A percentile compares a stretch with the other conserved stretches of the same genome.
Evolutionary conservation across 2,329 filamentous ascomycete genomes (phyloP).

Genomic region (Colletotrichum eremochloae): DNA sequence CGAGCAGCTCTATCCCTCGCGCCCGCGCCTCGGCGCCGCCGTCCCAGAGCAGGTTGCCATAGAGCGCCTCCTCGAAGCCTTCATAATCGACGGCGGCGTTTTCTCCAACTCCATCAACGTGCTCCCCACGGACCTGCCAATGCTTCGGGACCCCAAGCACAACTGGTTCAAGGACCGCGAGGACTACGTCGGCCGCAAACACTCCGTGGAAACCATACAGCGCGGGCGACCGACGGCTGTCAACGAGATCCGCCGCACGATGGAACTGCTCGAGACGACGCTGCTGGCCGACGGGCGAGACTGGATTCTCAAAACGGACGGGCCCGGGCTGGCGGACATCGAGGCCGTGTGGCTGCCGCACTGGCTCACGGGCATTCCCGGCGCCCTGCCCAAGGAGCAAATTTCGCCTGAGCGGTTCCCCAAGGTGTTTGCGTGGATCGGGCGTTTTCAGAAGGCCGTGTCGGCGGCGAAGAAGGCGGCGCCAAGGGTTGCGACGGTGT

Average conservation of each 20-base stretch:
- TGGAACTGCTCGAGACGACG: slow-evolving; percentile 71
- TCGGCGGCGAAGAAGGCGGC: slow-evolving; percentile 54
- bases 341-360: slow-evolving; percentile 77
- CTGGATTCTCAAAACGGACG: slow-evolving; percentile 70
- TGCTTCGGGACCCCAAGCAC: slow-evolving; percentile 68
- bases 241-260: slow-evolving; percentile 64
- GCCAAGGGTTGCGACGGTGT: slow-evolving; percentile 57
- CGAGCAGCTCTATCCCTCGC: slow-evolving; percentile 65
- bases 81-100: slow-evolving; percentile 68
- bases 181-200: slow-evolving; percentile 52
- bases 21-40: slow-evolving; percentile 54
- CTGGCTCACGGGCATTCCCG: slow-evolving; percentile 71
- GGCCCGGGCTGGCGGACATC: slow-evolving; percentile 74
- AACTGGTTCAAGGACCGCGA: slow-evolving; percentile 71
- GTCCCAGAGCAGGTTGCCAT: slow-evolving; percentile 59
- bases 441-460: slow-evolving; percentile 68
- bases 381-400: slow-evolving; percentile 64
- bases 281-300: slow-evolving; percentile 75
- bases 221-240: slow-evolving; percentile 66
- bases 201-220: slow-evolving; percentile 46
- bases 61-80: slow-evolving; percentile 67
- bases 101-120: slow-evolving; percentile 67
- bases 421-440: slow-evolving; percentile 73
- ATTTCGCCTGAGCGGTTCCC: slow-evolving; percentile 69
- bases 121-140: slow-evolving; percentile 68